phyloP scores from a whole-genome alignment of 2,329 filamentous ascomycete genomes.

The Stemphylium lycopersici region DNA sequence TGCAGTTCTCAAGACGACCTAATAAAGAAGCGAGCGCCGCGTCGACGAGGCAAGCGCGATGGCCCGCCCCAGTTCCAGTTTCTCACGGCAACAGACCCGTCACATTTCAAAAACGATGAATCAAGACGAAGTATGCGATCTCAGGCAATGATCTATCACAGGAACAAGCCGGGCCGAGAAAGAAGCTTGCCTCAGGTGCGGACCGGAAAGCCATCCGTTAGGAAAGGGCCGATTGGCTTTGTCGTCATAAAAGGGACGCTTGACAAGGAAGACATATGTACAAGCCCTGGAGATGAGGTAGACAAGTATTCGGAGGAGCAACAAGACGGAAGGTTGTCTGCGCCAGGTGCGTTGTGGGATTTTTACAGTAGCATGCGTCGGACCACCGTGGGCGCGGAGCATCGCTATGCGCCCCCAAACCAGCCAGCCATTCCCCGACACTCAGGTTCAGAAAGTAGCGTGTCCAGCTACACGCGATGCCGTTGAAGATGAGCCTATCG shows the following conservation, averaged over 20 bases:
- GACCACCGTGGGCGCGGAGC: too few species aligned
- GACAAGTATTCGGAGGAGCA: background rate
- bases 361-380: too few species aligned
- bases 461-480: background rate
- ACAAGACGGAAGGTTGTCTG: background rate
- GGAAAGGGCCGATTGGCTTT: background rate
- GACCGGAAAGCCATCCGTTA: background rate
- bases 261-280: too few species aligned
- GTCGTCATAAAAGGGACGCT: background rate
- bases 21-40: slow-evolving; percentile 14
- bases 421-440: background rate
- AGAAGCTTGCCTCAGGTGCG: background rate
- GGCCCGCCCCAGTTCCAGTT: slow-evolving; percentile 40
- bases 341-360: too few species aligned
- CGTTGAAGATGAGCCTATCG: background rate
- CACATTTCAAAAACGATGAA: slow-evolving; percentile 38
- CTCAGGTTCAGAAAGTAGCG: background rate
- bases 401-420: too few species aligned
- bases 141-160: slow-evolving; percentile 42
- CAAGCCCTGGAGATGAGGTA: background rate
- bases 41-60: slow-evolving; percentile 29
- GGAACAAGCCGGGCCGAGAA: slow-evolving; percentile 22
- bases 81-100: slow-evolving; percentile 39
- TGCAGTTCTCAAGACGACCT: background rate
- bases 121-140: slow-evolving; percentile 40